These are phyloP conservation scores for Oryza nivara DNA, from an alignment of 176 grass and related monocot species.

Conservation along the genomic window DNA sequence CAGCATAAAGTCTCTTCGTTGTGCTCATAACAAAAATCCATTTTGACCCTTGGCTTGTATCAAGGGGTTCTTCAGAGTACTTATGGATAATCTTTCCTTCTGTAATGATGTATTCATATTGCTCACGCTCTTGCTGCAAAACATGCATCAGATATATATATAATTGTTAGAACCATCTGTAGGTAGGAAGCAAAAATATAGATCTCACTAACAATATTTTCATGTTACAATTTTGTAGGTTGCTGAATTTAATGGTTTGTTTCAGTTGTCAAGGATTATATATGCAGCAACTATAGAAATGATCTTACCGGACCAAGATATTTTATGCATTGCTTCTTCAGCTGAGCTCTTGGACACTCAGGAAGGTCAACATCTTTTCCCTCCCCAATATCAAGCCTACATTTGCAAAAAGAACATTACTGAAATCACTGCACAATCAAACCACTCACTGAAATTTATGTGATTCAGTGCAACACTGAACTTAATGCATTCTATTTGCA, in stretches of 20 bases:
- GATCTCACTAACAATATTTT: neutral
- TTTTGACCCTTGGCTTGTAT: slow-evolving; percentile 59
- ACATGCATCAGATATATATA: neutral
- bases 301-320: slow-evolving; percentile 50
- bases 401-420: neutral
- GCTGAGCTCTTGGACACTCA: slow-evolving; percentile 63
- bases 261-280: neutral
- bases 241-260: neutral
- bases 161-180: neutral
- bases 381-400: slow-evolving; percentile 87
- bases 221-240: neutral
- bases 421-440: neutral
- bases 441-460: neutral
- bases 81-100: slow-evolving; percentile 72
- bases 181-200: neutral
- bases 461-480: neutral
- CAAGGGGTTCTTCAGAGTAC: slow-evolving; percentile 58
- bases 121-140: slow-evolving; percentile 78
- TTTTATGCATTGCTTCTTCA: slow-evolving; percentile 74
- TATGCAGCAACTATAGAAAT: neutral
- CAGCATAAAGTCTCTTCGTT: slow-evolving; percentile 69
- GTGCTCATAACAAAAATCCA: slow-evolving; percentile 99
- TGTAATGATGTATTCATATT: slow-evolving; percentile 65
- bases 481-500: neutral
- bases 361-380: slow-evolving; percentile 81